These are phyloP conservation scores for Rosa hybrid DNA, from an alignment of 331 rosid species.

Conservation along the genomic window DNA sequence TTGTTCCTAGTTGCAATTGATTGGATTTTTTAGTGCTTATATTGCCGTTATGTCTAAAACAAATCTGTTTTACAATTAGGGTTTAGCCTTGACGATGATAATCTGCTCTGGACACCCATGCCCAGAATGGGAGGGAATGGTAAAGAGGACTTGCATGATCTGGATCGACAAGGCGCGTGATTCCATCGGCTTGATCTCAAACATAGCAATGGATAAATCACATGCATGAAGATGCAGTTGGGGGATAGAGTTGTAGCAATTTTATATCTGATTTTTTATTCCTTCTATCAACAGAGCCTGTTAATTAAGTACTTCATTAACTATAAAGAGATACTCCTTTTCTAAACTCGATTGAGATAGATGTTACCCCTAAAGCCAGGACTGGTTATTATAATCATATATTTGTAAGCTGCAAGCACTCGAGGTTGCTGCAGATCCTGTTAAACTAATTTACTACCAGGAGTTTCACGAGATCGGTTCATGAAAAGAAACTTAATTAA, in stretches of 20 bases:
- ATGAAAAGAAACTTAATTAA: neutral
- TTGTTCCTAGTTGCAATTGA: neutral
- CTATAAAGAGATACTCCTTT: neutral
- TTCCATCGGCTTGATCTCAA: conserved; percentile 3
- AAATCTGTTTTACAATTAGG: neutral
- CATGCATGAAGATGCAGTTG: neutral
- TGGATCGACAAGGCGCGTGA: conserved; percentile 1
- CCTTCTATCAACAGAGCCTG: neutral
- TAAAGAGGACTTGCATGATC: neutral
- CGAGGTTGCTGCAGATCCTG: conserved; percentile 8
- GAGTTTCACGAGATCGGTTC: conserved; percentile 6
- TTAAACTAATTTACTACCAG: neutral
- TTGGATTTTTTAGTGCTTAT: neutral
- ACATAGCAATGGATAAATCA: conserved; percentile 2
- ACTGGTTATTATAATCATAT: neutral
- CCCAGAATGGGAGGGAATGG: neutral
- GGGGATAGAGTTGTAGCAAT: neutral
- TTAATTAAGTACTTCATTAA: neutral
- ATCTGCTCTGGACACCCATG: neutral
- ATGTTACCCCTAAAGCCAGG: neutral
- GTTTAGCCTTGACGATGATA: neutral
- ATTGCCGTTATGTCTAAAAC: neutral
- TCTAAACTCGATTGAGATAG: neutral
- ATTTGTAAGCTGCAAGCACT: neutral
- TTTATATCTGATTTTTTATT: neutral